These are phyloP conservation scores for Talaromyces albobiverticillius DNA, from an alignment of 2,329 filamentous ascomycete species.

Conservation along the genomic window DNA sequence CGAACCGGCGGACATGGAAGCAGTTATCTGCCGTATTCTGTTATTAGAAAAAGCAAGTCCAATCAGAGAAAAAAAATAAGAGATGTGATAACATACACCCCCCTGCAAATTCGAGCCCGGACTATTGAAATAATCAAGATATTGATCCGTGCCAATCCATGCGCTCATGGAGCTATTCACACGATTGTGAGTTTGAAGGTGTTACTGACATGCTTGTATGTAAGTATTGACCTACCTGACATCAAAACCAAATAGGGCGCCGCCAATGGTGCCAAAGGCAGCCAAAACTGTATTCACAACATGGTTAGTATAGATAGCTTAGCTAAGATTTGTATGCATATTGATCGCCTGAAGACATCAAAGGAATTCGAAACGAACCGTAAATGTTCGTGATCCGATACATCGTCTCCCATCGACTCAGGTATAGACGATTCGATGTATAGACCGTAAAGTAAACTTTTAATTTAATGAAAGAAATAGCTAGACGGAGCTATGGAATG, in stretches of 20 bases:
- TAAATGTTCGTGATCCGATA: too few relatives aligned
- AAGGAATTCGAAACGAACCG: too few relatives aligned
- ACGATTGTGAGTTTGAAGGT: conserved; percentile 32
- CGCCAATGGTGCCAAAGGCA: conserved; percentile 56
- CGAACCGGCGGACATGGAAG: conserved; percentile 69
- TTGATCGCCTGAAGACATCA: too few relatives aligned
- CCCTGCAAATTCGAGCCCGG: conserved; percentile 37
- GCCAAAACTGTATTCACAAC: conserved; percentile 52
- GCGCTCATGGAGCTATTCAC: conserved; percentile 35
- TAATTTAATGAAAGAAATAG: too few relatives aligned
- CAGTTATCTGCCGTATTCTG: conserved; percentile 63
- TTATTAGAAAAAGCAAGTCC: background rate
- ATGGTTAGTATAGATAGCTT: too few relatives aligned
- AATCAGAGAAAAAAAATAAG: background rate
- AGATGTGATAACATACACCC: conserved; percentile 22
- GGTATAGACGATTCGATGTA: too few relatives aligned
- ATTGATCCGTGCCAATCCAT: conserved; percentile 51
- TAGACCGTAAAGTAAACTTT: too few relatives aligned
- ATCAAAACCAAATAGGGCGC: conserved; percentile 59
- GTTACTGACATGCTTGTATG: too few relatives aligned
- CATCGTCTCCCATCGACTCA: too few relatives aligned
- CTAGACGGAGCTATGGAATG: too few relatives aligned
- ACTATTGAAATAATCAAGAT: conserved; percentile 55
- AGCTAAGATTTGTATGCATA: too few relatives aligned
- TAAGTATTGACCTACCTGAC: conserved; percentile 44